These are phyloP conservation scores for Orobanche coerulescens DNA, from an alignment of 257 asterid genomes.

Conservation along the genomic window DNA sequence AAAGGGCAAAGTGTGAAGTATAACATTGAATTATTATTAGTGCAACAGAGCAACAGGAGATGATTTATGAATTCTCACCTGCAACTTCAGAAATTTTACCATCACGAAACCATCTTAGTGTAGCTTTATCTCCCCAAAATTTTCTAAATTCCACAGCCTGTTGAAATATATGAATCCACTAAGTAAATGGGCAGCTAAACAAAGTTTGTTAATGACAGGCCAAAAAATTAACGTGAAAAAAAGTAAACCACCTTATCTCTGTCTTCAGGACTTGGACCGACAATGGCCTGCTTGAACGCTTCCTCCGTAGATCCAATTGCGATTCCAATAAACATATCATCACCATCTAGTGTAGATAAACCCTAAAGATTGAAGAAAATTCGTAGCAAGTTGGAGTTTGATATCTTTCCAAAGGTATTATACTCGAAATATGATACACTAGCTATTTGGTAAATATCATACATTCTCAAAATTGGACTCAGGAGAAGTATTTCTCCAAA, in stretches of 20 bases:
- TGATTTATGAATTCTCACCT: constrained; percentile 42
- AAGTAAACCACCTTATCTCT: constrained; percentile 61
- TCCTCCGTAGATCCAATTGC: constrained; percentile 58
- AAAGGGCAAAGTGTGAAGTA: constrained; percentile 9
- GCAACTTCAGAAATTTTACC: constrained; percentile 92
- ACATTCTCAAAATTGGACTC: constrained; percentile 66
- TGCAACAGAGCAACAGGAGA: constrained; percentile 20
- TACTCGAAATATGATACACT: constrained; percentile 13
- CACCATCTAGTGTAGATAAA: constrained; percentile 49
- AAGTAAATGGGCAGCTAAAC: constrained; percentile 1
- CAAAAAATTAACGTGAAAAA: background rate
- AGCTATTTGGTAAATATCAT: constrained; percentile 18
- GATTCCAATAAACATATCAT: constrained; percentile 69
- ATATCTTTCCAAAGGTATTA: constrained; percentile 9
- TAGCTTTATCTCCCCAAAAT: constrained; percentile 95
- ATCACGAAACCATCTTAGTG: constrained; percentile 85
- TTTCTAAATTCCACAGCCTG: constrained; percentile 86
- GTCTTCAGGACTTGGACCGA: constrained; percentile 98
- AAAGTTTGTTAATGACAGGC: constrained; percentile 2
- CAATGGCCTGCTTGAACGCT: constrained; percentile 64
- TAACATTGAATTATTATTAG: constrained; percentile 14
- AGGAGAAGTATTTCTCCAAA: constrained; percentile 69
- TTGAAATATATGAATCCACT: constrained; percentile 8
- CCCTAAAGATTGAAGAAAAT: constrained; percentile 44
- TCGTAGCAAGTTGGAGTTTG: constrained; percentile 19